Conservation (phyloP, 495 filamentous ascomycete genomes). For the Penicillium paxilli region DNA sequence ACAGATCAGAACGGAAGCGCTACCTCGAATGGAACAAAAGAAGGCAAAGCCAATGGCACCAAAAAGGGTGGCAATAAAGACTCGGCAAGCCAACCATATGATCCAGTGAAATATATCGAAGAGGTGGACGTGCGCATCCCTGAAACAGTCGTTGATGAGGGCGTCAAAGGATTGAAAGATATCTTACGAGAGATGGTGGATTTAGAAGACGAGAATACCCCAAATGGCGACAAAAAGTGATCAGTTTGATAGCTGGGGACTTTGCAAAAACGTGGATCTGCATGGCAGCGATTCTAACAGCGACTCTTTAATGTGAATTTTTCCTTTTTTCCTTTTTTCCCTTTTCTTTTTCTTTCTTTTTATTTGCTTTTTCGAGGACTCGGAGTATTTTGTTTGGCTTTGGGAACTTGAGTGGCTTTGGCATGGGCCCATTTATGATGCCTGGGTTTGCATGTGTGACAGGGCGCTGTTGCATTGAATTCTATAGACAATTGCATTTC, state of each 20-base stretch:
- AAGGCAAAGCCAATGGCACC: constrained; percentile 22
- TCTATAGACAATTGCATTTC: constrained; percentile 27
- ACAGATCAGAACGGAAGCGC: constrained; percentile 17
- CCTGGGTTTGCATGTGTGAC: constrained; percentile 18
- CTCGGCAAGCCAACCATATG: constrained; percentile 19
- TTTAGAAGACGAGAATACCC: constrained; percentile 40
- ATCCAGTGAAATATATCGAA: constrained; percentile 32
- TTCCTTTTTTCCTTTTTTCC: constrained; percentile 2
- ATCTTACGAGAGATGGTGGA: constrained; percentile 50
- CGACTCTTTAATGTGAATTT: constrained; percentile 3
- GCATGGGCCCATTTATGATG: constrained; percentile 17
- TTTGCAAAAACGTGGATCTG: constrained; percentile 13
- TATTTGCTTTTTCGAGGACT: no score
- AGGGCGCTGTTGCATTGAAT: constrained; percentile 16
- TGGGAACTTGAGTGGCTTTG: constrained; percentile 16
- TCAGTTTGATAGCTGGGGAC: neutral
- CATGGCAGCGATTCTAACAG: constrained; percentile 24
- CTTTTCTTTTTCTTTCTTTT: no score
- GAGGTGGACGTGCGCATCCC: constrained; percentile 45
- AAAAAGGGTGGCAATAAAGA: constrained; percentile 20
- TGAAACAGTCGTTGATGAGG: constrained; percentile 43
- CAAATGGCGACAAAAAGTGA: constrained; percentile 33
- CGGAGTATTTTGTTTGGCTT: constrained; percentile 22
- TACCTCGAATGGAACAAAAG: constrained; percentile 23
- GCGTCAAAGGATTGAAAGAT: constrained; percentile 46